These are phyloP conservation scores for Lichtheimia ramosa DNA, from an alignment of 371 early-diverging fungal genomes.

Conservation along the genomic window DNA sequence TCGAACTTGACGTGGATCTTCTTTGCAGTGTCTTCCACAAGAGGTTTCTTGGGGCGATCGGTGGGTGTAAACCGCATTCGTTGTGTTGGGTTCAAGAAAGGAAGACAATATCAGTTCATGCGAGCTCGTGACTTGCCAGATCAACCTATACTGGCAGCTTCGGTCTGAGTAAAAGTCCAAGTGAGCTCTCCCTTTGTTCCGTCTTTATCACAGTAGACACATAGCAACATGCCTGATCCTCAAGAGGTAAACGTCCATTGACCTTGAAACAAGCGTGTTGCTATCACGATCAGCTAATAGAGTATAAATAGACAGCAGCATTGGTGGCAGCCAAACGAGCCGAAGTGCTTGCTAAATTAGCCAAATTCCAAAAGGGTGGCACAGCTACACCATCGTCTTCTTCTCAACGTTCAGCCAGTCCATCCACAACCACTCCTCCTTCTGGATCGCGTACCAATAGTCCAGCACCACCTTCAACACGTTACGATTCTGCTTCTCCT, in stretches of 20 bases:
- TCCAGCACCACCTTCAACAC: constrained; percentile 5
- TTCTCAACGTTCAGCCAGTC: constrained; percentile 2
- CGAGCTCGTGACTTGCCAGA: no score
- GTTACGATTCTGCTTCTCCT: no score
- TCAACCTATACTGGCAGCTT: no score
- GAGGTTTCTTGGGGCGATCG: constrained; percentile 16
- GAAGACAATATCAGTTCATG: no score
- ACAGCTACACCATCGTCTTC: constrained; percentile 7
- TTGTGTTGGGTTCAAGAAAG: background rate
- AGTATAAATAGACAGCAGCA: constrained; percentile 15
- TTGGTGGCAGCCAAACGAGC: constrained; percentile 40
- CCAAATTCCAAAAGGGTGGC: constrained; percentile 30
- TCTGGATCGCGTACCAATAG: constrained; percentile 1
- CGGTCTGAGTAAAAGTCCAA: no score
- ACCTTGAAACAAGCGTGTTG: no score
- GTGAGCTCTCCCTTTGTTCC: no score
- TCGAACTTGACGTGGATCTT: constrained; percentile 46
- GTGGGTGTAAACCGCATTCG: constrained; percentile 10
- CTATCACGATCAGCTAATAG: no score
- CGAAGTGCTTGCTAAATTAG: constrained; percentile 39
- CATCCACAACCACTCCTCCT: background rate
- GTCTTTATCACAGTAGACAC: background rate
- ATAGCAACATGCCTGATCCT: constrained; percentile 8
- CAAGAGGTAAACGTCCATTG: background rate
- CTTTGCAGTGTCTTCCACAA: constrained; percentile 23